These are phyloP conservation scores for Penicillium sp. DNA, from an alignment of 2,329 filamentous ascomycete species.

Conservation along the genomic window DNA sequence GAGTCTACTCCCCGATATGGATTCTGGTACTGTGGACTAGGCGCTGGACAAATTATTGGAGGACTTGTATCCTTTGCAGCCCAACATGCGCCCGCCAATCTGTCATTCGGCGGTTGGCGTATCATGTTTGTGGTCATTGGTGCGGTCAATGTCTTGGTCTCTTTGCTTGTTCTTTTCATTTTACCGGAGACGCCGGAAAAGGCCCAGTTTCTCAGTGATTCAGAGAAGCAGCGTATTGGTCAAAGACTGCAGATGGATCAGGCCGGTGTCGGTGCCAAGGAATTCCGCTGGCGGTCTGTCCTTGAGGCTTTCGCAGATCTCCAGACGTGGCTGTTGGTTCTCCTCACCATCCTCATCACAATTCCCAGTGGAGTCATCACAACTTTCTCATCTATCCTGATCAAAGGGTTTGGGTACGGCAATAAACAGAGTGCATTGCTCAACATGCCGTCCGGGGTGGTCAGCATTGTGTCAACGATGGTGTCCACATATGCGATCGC, in stretches of 20 bases:
- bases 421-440: slow-evolving; percentile 44
- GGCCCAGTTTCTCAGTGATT: slow-evolving; percentile 23
- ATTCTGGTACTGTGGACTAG: slow-evolving; percentile 32
- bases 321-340: slow-evolving; percentile 22
- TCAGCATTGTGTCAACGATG: slow-evolving; percentile 41
- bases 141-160: slow-evolving; percentile 22
- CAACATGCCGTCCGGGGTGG: slow-evolving; percentile 46
- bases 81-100: slow-evolving; percentile 23
- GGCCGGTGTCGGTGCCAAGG: slow-evolving; percentile 22
- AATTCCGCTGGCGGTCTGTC: slow-evolving; percentile 24
- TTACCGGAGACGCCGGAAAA: slow-evolving; percentile 21
- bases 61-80: slow-evolving; percentile 30
- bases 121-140: slow-evolving; percentile 33
- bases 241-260: slow-evolving; percentile 20
- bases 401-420: slow-evolving; percentile 44
- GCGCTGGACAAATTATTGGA: slow-evolving; percentile 30
- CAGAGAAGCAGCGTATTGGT: slow-evolving; percentile 17
- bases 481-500: slow-evolving; percentile 41
- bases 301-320: slow-evolving; percentile 19
- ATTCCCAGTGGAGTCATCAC: slow-evolving; percentile 48
- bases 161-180: slow-evolving; percentile 20
- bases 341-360: slow-evolving; percentile 34
- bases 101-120: slow-evolving; percentile 26
- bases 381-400: slow-evolving; percentile 47
- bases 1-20: slow-evolving; percentile 30